Base-by-base conservation (phyloP, 257 asterid genomes). In the Scutellaria baicalensis region DNA sequence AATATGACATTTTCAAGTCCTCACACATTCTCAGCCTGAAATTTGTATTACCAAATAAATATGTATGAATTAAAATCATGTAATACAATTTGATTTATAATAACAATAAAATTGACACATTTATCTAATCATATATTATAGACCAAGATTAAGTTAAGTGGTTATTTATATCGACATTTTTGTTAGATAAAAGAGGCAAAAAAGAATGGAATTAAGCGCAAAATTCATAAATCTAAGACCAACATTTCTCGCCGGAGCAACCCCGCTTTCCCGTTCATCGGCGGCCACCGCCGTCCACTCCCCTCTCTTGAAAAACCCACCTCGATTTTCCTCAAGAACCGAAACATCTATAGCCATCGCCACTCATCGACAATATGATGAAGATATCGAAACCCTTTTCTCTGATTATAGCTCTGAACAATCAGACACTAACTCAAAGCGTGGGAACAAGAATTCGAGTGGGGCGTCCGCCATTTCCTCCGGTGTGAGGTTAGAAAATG, bases 391-490 rank as follows among this genome's bases (percentile, higher is more conserved):
- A 73, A 79, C 91, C 49, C 86, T 93, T 6, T 86, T 93, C 51
- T 80, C 95, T 6, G 14, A 39, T 1, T 72, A 68, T 20, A 66
- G 51, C 9, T 78, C 88, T 0, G 74, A 52, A 16, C 48, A 67
- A 21, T 74, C 80, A 1, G 86, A 82, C n/a, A 12, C 59, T 13
- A 81, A 75, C 43, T 73, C 78, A 68, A 82, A 72, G 75, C 84
- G 96, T 1, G 77, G 48, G 0, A 84, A 70, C 79, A 79, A 80
- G 70, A 79, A 81, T 6, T 42, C 82, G 6, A 54, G 67, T 2
- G 95, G 97, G 10, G 97, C 97, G 11, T 93, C 99, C 3, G 62
- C 88, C 21, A 84, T 94, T 78, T 89, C 99, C 4, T 91, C 97
- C 0, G 99, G 99, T 69, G 85, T 94, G 9, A 88, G 80, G 84